Base-by-base conservation (phyloP, 768 basidiomycete genomes). In the Hemileccinum impolitum region DNA sequence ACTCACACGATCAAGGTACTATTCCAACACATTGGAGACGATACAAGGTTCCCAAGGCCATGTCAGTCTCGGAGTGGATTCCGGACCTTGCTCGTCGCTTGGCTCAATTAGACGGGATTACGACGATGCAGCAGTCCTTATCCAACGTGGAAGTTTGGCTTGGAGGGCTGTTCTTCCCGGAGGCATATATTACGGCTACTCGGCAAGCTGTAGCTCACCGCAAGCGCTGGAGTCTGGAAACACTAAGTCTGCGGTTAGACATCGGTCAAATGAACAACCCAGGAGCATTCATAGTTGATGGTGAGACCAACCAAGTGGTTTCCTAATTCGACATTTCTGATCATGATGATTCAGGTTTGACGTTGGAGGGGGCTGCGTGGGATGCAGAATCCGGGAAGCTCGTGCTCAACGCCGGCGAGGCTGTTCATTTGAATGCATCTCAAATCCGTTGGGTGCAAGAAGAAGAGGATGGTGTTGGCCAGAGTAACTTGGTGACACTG, bases 171-270 rank as follows among this genome's bases (percentile, higher is more conserved):
- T 97, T 98, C 78, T 94, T 90, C 79, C 96, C 95, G 1, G 91
- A 94, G 62, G 94, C 94, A 3, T 98, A 93, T 65, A 79, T 98
- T 59, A 97, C 95, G 1, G 95, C 95, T 2, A 94, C 93, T 2
- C 79, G 95, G 43, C 95, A 99, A 68, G 84, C 90, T n/a, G 89
- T 94, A 5, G 96, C 95, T 2, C 94, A 97, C 64, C 77, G 84
- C 47, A 92, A 87, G 71, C 83, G 84, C 56, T 91, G 90, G 87
- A 94, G 92, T 67, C 70, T 99, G 54, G 95, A 99, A 68, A 92
- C 90, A 8, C 66, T 98, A 59, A 74, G 80, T 48, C 69, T 98
- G 32, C 72, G 84, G 48, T 73, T 99, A 18, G 91, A 91, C 47
- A 80, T 97, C 28, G 93, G 89, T 56, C 76, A 81, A 30, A 83